Conservation (phyloP, 371 early-diverging fungal species). For the Rhizopus microsporus region DNA sequence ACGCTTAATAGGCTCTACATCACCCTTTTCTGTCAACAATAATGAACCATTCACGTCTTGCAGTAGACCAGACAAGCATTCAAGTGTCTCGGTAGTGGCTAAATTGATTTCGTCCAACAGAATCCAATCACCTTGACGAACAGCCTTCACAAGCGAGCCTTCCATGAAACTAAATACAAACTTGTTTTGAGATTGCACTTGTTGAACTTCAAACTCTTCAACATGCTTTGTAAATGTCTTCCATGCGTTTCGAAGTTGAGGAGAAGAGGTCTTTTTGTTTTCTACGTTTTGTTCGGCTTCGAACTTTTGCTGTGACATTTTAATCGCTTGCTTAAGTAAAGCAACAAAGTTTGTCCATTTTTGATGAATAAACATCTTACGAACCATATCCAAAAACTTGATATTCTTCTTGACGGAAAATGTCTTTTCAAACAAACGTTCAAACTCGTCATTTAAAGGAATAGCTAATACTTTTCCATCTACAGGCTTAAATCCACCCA, state of each 20-base stretch:
- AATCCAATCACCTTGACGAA: constrained; percentile 95
- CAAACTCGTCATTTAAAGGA: constrained; percentile 85
- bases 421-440: constrained; percentile 80
- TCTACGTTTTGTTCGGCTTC: constrained; percentile 40
- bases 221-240: constrained; percentile 61
- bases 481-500: constrained; percentile 98
- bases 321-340: constrained; percentile 70
- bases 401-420: constrained; percentile 87
- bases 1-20: constrained; percentile 80
- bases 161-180: constrained; percentile 94
- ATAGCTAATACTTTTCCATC: constrained; percentile 82
- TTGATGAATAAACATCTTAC: constrained; percentile 65
- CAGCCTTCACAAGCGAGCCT: constrained; percentile 91
- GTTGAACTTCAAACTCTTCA: constrained; percentile 69
- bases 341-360: constrained; percentile 84
- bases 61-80: constrained; percentile 88
- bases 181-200: constrained; percentile 73
- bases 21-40: constrained; percentile 90
- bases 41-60: constrained; percentile 83
- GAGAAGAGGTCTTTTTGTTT: constrained; percentile 39
- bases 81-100: constrained; percentile 93
- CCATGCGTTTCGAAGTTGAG: constrained; percentile 60
- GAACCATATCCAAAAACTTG: constrained; percentile 80
- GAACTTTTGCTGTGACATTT: constrained; percentile 75
- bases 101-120: constrained; percentile 99